Conservation (phyloP, 495 filamentous ascomycete genomes). For the Neurospora sp. region DNA sequence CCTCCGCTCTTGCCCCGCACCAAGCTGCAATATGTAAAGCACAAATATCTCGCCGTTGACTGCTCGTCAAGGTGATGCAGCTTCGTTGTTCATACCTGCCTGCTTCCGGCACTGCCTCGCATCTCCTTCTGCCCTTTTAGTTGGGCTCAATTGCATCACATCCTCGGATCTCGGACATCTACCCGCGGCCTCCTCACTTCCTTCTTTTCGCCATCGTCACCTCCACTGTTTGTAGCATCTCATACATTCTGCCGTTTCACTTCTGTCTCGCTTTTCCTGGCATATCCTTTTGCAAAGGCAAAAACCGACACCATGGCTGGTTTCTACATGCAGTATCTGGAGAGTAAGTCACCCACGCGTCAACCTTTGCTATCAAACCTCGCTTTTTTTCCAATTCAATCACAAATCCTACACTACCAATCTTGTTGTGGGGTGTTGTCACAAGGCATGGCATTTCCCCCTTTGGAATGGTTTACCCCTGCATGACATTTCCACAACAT, state of each 20-base stretch:
- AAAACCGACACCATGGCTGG: slow-evolving; percentile 40
- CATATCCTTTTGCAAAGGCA: slow-evolving; percentile 6
- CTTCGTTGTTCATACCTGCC: slow-evolving; percentile 15
- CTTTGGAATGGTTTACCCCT: slow-evolving; percentile 14
- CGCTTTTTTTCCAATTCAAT: neutral
- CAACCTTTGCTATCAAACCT: neutral
- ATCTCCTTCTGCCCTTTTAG: slow-evolving; percentile 23
- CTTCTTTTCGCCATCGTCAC: slow-evolving; percentile 16
- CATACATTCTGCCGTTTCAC: slow-evolving; percentile 8
- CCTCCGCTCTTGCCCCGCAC: slow-evolving; percentile 36
- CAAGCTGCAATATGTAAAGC: slow-evolving; percentile 45
- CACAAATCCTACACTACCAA: slow-evolving; percentile 8
- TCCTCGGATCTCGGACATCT: slow-evolving; percentile 27
- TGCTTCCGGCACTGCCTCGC: slow-evolving; percentile 19
- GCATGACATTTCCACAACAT: slow-evolving; percentile 19
- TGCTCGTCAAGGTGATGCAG: slow-evolving; percentile 18
- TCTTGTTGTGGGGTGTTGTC: slow-evolving; percentile 17
- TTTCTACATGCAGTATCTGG: slow-evolving; percentile 55
- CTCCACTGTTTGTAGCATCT: slow-evolving; percentile 7
- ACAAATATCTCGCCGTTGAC: slow-evolving; percentile 50
- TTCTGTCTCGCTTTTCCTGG: slow-evolving; percentile 2
- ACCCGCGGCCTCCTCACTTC: slow-evolving; percentile 18
- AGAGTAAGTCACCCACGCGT: slow-evolving; percentile 41
- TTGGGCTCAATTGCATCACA: slow-evolving; percentile 50
- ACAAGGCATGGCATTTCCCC: slow-evolving; percentile 15